These are phyloP conservation scores for Mycena filopes DNA, from an alignment of 768 basidiomycete genomes.

Conservation along the genomic window DNA sequence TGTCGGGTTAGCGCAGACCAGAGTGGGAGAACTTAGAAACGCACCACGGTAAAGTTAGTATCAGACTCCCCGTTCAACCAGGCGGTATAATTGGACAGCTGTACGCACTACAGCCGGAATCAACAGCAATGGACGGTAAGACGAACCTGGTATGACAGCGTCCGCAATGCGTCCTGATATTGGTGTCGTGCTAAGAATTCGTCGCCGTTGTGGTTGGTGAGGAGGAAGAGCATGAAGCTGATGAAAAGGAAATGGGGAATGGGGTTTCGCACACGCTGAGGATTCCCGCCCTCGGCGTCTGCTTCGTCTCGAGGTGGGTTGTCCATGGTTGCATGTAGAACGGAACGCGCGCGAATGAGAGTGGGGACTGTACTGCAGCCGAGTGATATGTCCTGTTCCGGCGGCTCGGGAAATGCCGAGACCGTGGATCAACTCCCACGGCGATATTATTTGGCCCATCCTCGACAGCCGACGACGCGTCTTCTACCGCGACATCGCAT, in stretches of 20 bases:
- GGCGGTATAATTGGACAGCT: slow-evolving; percentile 77
- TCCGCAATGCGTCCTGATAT: slow-evolving; percentile 72
- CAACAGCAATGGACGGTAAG: background rate
- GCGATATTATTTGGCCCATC: no score
- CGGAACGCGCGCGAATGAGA: background rate
- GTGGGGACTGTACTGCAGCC: background rate
- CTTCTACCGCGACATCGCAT: no score
- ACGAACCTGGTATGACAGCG: slow-evolving; percentile 52
- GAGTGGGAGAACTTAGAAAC: slow-evolving; percentile 35
- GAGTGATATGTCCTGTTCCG: background rate
- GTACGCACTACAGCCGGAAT: slow-evolving; percentile 29
- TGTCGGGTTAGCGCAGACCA: slow-evolving; percentile 2
- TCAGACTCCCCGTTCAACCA: slow-evolving; percentile 75
- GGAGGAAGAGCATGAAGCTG: slow-evolving; percentile 79
- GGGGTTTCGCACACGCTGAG: slow-evolving; percentile 63
- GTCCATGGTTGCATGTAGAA: slow-evolving; percentile 19
- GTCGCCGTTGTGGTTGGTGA: slow-evolving; percentile 79
- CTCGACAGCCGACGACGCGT: no score
- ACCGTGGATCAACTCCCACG: no score
- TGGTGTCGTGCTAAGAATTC: slow-evolving; percentile 71
- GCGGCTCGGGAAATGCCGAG: background rate
- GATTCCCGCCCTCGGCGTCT: slow-evolving; percentile 42
- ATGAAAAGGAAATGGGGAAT: slow-evolving; percentile 81
- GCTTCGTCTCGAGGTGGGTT: slow-evolving; percentile 47
- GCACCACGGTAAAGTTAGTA: slow-evolving; percentile 74